Evolutionary conservation across 306 rosid genomes (phyloP).

Genomic region (Trifolium subterraneum): DNA sequence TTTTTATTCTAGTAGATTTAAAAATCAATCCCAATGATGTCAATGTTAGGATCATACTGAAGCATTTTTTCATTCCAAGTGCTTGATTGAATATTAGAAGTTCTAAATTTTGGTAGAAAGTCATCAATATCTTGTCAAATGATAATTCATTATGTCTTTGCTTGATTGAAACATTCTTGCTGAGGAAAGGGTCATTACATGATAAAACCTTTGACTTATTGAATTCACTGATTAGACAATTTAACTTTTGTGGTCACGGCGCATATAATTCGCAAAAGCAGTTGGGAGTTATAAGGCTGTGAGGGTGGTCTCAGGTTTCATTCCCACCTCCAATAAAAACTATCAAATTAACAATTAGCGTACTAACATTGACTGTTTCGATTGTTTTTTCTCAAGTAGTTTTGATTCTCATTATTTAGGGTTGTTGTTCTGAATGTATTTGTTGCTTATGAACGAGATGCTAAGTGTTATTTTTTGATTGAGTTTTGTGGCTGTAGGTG

Average conservation of each 20-base stretch:
- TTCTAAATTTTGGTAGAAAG: not conserved
- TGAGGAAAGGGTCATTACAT: not conserved
- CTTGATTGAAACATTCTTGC: conserved; percentile 9
- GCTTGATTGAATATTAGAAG: not conserved
- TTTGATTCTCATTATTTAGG: not conserved
- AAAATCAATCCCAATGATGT: conserved; percentile 19
- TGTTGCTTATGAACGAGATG: not conserved
- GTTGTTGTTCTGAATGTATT: conserved; percentile 19
- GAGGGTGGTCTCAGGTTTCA: not conserved
- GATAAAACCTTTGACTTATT: not conserved
- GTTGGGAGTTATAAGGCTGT: too few relatives aligned
- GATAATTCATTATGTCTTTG: not conserved
- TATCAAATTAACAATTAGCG: too few relatives aligned
- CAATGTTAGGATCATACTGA: not conserved
- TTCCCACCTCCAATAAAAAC: not conserved
- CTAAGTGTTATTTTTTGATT: conserved; percentile 16
- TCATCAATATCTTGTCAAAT: not conserved
- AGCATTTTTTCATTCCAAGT: not conserved
- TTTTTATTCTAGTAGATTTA: conserved; percentile 1
- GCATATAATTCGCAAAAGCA: not conserved
- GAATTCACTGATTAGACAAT: not conserved
- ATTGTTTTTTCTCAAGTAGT: not conserved
- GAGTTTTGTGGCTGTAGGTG: not conserved
- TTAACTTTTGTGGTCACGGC: conserved; percentile 5
- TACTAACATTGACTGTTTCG: too few relatives aligned